phyloP scores from a whole-genome alignment of 129 eudicot genomes.

The Arctium minus region DNA sequence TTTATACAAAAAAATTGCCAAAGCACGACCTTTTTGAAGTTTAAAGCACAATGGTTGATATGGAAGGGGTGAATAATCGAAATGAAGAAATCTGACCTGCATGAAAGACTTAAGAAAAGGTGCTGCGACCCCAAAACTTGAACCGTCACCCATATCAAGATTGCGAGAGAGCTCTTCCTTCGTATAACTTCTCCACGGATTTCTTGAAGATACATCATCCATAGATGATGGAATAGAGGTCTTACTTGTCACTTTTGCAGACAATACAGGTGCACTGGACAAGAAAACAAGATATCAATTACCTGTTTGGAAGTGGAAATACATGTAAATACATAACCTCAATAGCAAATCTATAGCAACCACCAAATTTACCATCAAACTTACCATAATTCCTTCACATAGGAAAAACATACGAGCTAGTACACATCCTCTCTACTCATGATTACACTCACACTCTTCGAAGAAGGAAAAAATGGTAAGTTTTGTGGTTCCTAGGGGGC shows the following conservation, averaged over 20 bases:
- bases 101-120: slow-evolving; percentile 90
- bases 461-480: no score
- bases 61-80: background rate
- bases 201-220: slow-evolving; percentile 70
- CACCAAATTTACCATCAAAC: no score
- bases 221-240: slow-evolving; percentile 56
- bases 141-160: slow-evolving; percentile 54
- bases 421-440: no score
- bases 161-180: slow-evolving; percentile 57
- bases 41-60: background rate
- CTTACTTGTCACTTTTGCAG: slow-evolving; percentile 61
- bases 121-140: slow-evolving; percentile 83
- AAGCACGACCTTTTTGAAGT: background rate
- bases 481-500: no score
- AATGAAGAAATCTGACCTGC: slow-evolving; percentile 54
- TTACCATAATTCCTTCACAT: no score
- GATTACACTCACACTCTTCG: no score
- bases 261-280: slow-evolving; percentile 85
- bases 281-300: background rate
- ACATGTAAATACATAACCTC: background rate
- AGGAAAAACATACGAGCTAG: no score
- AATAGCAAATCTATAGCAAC: background rate
- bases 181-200: slow-evolving; percentile 65
- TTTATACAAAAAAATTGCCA: background rate
- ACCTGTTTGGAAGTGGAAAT: background rate